A percentile compares a stretch with the other conserved stretches of the same genome.
These are phyloP conservation scores for Pleurotus salmoneostramineus DNA, from an alignment of 768 basidiomycete genomes.

Conservation along the genomic window DNA sequence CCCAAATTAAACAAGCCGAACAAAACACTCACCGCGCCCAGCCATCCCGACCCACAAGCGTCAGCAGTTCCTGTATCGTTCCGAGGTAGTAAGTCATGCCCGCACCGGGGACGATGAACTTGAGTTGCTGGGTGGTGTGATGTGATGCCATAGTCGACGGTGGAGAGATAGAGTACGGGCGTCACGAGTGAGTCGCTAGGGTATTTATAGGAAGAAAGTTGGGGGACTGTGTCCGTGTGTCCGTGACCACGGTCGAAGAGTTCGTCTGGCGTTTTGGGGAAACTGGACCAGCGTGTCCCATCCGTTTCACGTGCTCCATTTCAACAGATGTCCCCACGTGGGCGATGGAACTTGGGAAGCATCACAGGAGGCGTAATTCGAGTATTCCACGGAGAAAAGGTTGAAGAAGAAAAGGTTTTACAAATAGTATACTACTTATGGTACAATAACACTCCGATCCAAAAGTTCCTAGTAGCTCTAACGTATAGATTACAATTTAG, in stretches of 20 bases:
- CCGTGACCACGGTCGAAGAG: no score
- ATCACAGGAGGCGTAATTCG: no score
- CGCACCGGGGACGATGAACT: constrained; percentile 72
- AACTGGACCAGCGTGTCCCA: no score
- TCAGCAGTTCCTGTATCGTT: constrained; percentile 47
- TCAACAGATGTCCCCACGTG: no score
- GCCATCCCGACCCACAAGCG: constrained; percentile 29
- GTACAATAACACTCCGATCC: not conserved
- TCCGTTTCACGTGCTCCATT: not conserved
- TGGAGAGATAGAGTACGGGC: not conserved
- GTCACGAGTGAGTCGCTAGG: not conserved
- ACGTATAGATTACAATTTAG: constrained; percentile 26
- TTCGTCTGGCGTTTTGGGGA: no score
- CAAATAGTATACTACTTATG: not conserved
- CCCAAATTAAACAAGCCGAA: not conserved
- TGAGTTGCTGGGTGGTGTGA: constrained; percentile 66
- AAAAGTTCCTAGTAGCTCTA: not conserved
- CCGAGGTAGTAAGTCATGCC: constrained; percentile 58
- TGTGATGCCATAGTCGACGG: constrained; percentile 10
- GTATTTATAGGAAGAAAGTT: not conserved
- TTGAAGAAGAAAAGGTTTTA: not conserved
- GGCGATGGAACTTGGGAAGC: no score
- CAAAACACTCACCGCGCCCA: constrained; percentile 50
- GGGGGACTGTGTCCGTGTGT: not conserved
- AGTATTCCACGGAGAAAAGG: no score